phyloP scores from a whole-genome alignment of 495 filamentous ascomycete genomes.

The Neurospora pannonica region DNA sequence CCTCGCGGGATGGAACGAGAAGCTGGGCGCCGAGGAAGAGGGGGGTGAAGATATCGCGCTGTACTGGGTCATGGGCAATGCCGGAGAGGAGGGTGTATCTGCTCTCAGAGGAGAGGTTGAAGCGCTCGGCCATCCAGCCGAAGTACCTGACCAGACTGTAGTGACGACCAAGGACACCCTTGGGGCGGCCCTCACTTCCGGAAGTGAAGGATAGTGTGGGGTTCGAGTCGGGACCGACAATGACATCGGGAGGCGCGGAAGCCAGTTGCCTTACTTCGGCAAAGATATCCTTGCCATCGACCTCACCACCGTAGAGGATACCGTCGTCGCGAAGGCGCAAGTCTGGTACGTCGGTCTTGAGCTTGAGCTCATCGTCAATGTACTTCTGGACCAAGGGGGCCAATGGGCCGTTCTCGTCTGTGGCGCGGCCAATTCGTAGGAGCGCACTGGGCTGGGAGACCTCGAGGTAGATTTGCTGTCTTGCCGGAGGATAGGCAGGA shows the following conservation, averaged over 20 bases:
- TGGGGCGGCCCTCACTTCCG: conserved; percentile 67
- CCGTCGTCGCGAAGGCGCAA: conserved; percentile 69
- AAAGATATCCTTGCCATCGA: conserved; percentile 59
- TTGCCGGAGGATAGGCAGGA: conserved; percentile 75
- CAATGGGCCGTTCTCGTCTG: conserved; percentile 61
- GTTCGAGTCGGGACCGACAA: conserved; percentile 83
- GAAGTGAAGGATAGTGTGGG: conserved; percentile 81
- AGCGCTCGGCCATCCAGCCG: conserved; percentile 83
- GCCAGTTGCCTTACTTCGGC: conserved; percentile 42
- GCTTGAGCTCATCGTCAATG: conserved; percentile 60
- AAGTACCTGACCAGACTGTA: conserved; percentile 83
- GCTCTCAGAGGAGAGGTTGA: conserved; percentile 63
- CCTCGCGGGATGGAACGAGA: conserved; percentile 70
- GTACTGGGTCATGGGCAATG: conserved; percentile 85
- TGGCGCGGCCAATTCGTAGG: conserved; percentile 72
- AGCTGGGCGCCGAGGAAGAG: conserved; percentile 79
- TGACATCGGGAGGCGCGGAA: conserved; percentile 52
- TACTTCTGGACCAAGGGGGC: conserved; percentile 61
- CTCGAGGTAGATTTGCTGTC: conserved; percentile 86
- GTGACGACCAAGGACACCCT: conserved; percentile 79
- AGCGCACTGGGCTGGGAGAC: conserved; percentile 75
- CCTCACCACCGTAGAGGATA: conserved; percentile 55
- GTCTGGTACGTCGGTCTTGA: conserved; percentile 70
- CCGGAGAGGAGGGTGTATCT: conserved; percentile 79
- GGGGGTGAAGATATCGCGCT: conserved; percentile 90